These are phyloP conservation scores for Phyllosticta paracitricarpa DNA, from an alignment of 2,329 filamentous ascomycete species.

Conservation along the genomic window DNA sequence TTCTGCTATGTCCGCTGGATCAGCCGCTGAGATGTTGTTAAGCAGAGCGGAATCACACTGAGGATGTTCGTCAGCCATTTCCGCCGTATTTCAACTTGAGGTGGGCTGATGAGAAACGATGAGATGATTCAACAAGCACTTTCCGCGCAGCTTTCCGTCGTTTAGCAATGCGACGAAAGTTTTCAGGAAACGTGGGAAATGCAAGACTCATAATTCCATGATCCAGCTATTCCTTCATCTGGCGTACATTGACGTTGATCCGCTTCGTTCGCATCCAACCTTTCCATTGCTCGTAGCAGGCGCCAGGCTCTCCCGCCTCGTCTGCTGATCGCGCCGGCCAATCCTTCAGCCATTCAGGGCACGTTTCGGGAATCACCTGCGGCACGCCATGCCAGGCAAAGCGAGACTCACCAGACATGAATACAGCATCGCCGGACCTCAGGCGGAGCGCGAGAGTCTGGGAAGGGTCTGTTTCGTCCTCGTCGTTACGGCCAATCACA, in stretches of 20 bases:
- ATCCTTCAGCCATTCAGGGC: conserved; percentile 59
- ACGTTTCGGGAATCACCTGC: conserved; percentile 70
- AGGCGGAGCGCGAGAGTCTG: conserved; percentile 51
- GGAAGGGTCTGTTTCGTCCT: conserved; percentile 24
- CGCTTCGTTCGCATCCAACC: conserved; percentile 85
- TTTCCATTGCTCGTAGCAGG: conserved; percentile 56
- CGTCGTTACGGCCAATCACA: conserved; percentile 60
- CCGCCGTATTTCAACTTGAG: no score
- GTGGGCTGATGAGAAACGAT: no score
- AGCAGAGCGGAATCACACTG: no score
- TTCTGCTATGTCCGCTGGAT: no score
- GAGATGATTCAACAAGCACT: no score
- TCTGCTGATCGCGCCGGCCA: conserved; percentile 53
- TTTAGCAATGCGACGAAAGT: no score
- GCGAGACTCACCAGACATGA: conserved; percentile 72
- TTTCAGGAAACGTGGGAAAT: no score
- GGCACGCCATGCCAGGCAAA: conserved; percentile 96
- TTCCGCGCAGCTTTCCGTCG: no score
- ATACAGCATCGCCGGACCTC: conserved; percentile 77
- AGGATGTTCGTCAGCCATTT: no score
- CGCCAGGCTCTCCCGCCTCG: conserved; percentile 15
- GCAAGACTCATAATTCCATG: no score
- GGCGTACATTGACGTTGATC: conserved; percentile 84
- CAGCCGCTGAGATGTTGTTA: no score
- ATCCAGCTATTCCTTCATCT: conserved; percentile 53